Conservation (phyloP, 2,329 filamentous ascomycete species). For the Botrytis hyacinthi region DNA sequence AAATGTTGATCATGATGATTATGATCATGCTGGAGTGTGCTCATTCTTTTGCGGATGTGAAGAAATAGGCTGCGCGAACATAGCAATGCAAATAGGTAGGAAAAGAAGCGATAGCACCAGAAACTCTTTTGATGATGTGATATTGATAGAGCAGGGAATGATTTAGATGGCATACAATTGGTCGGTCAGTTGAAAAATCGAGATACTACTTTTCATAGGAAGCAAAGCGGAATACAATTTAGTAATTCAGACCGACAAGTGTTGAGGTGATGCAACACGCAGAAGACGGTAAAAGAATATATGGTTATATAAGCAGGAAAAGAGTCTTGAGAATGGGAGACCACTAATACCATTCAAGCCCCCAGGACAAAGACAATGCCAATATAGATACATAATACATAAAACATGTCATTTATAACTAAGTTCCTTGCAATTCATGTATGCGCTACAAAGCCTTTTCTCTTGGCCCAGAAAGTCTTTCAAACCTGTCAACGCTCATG, state of each 20-base stretch:
- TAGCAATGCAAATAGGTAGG: background rate
- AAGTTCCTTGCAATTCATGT: background rate
- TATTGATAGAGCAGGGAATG: background rate
- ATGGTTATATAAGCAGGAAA: background rate
- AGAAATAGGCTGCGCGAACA: background rate
- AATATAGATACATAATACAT: background rate
- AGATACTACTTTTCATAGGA: background rate
- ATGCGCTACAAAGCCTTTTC: constrained; percentile 39
- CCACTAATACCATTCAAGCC: background rate
- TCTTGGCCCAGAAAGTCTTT: constrained; percentile 60
- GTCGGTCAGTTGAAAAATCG: background rate
- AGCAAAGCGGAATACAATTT: background rate
- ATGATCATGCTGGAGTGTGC: background rate
- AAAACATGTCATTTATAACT: background rate
- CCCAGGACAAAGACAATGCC: background rate
- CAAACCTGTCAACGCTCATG: constrained; percentile 71
- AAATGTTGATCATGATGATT: background rate
- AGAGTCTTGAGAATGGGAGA: too few relatives aligned
- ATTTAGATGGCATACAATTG: background rate
- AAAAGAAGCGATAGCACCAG: too few relatives aligned
- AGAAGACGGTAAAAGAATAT: background rate
- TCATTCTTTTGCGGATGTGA: background rate
- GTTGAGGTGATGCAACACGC: background rate
- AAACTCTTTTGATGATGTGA: background rate
- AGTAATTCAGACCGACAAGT: background rate